Percentiles rank a stretch among this genome's conserved stretches.
phyloP scores from a whole-genome alignment of 306 rosid species.

The Prinsepia uniflora region DNA sequence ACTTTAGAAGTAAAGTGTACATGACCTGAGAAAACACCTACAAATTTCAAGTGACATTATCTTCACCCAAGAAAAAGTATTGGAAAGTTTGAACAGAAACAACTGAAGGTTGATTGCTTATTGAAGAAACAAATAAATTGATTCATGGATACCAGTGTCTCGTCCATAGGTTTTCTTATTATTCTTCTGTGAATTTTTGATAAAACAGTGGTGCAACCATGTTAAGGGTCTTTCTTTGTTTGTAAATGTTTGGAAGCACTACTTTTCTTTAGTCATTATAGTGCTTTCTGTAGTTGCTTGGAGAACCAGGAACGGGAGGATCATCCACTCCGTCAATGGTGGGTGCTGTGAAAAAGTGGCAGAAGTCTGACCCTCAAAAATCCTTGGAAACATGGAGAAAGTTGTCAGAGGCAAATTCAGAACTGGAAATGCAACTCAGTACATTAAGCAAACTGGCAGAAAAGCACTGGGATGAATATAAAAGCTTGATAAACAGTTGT shows the following conservation, averaged over 20 bases:
- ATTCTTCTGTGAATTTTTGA: background rate
- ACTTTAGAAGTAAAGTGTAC: background rate
- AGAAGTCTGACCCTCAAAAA: conserved; percentile 69
- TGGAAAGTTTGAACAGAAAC: background rate
- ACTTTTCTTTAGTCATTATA: conserved; percentile 24
- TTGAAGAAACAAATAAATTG: background rate
- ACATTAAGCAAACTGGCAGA: conserved; percentile 59
- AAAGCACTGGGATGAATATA: conserved; percentile 81
- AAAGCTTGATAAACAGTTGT: conserved; percentile 53
- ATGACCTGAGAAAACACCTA: background rate
- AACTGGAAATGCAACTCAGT: conserved; percentile 66
- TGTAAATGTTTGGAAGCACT: too few relatives aligned
- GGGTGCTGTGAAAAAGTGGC: conserved; percentile 96
- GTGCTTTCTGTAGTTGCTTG: conserved; percentile 60
- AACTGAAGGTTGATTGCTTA: background rate
- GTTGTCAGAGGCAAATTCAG: conserved; percentile 75
- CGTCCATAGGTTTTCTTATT: background rate
- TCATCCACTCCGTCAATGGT: conserved; percentile 98
- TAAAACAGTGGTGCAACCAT: background rate
- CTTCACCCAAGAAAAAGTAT: background rate
- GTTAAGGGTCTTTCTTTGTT: background rate
- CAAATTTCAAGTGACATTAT: background rate
- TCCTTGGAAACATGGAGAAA: conserved; percentile 76
- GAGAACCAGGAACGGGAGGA: conserved; percentile 98
- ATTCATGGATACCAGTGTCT: background rate